Conservation (phyloP, 2,329 filamentous ascomycete genomes). For the Aspergillus brasiliensis region DNA sequence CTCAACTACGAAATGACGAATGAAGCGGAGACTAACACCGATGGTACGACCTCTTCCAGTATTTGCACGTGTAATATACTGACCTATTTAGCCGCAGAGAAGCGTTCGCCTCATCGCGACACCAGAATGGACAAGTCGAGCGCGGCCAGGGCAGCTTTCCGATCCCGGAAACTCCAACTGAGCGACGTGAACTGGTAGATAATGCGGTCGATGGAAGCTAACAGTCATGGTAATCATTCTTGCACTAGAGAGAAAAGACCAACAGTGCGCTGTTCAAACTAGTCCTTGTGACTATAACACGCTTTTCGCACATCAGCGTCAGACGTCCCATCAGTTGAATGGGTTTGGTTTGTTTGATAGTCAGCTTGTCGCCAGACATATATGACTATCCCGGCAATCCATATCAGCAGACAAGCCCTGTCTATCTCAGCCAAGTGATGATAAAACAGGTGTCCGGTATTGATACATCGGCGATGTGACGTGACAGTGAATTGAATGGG, state of each 20-base stretch:
- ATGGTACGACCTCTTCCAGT: slow-evolving; percentile 63
- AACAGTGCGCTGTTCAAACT: not conserved
- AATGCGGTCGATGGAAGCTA: not conserved
- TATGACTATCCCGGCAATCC: not conserved
- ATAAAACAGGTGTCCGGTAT: not conserved
- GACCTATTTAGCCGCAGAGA: slow-evolving; percentile 39
- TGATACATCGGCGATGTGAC: not conserved
- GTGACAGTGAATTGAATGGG: not conserved
- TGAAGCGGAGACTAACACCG: slow-evolving; percentile 67
- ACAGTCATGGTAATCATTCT: too few species aligned
- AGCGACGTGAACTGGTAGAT: slow-evolving; percentile 96
- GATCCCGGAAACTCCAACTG: slow-evolving; percentile 85
- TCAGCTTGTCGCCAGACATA: not conserved
- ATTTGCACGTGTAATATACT: slow-evolving; percentile 34
- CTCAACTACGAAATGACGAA: slow-evolving; percentile 94
- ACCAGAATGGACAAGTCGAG: slow-evolving; percentile 57
- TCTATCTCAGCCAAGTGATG: not conserved
- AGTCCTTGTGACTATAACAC: not conserved
- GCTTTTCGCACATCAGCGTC: not conserved
- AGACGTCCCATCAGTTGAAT: not conserved
- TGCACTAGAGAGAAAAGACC: not conserved
- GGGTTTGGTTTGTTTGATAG: not conserved
- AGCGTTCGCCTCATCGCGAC: slow-evolving; percentile 46
- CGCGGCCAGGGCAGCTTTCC: slow-evolving; percentile 72
- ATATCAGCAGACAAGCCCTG: not conserved